Conservation (phyloP, 768 basidiomycete genomes). For the Xerocomellus amylosporus region DNA sequence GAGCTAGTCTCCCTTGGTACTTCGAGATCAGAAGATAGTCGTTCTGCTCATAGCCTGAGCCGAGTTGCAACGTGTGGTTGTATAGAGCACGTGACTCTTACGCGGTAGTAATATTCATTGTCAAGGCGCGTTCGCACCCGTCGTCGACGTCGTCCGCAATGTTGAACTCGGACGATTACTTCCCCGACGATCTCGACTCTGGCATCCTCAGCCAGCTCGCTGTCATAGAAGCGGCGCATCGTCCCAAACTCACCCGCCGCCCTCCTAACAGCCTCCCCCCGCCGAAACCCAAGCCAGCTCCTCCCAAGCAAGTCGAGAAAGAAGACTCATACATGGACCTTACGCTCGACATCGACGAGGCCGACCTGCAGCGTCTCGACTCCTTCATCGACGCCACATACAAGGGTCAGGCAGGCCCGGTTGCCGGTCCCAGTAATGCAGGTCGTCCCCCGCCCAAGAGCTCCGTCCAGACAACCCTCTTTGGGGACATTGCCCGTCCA, state of each 20-base stretch:
- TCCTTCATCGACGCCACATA: conserved; percentile 49
- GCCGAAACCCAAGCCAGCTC: conserved; percentile 15
- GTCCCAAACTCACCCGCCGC: conserved; percentile 10
- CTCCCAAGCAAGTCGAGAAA: conserved; percentile 24
- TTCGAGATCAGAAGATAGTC: too few species aligned
- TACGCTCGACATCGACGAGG: conserved; percentile 55
- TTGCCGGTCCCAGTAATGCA: conserved; percentile 37
- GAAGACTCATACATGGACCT: conserved; percentile 52
- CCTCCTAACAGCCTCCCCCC: conserved; percentile 12
- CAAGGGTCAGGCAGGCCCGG: conserved; percentile 37
- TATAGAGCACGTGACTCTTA: conserved; percentile 15
- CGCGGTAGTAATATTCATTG: not conserved
- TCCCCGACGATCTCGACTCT: conserved; percentile 63
- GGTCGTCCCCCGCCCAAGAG: conserved; percentile 31
- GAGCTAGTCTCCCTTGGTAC: too few species aligned
- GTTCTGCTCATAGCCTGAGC: too few species aligned
- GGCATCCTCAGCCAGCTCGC: conserved; percentile 61
- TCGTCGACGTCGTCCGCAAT: conserved; percentile 4
- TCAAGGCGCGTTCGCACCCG: not conserved
- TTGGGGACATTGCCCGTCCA: conserved; percentile 52
- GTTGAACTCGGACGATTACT: conserved; percentile 81
- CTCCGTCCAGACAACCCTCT: conserved; percentile 63
- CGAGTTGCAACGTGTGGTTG: not conserved
- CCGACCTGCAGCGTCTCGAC: conserved; percentile 54
- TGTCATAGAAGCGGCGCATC: conserved; percentile 64